A percentile compares a stretch with the other conserved stretches of the same genome.
phyloP scores from a whole-genome alignment of 2,329 filamentous ascomycete genomes.

The Ophiostoma australiae region DNA sequence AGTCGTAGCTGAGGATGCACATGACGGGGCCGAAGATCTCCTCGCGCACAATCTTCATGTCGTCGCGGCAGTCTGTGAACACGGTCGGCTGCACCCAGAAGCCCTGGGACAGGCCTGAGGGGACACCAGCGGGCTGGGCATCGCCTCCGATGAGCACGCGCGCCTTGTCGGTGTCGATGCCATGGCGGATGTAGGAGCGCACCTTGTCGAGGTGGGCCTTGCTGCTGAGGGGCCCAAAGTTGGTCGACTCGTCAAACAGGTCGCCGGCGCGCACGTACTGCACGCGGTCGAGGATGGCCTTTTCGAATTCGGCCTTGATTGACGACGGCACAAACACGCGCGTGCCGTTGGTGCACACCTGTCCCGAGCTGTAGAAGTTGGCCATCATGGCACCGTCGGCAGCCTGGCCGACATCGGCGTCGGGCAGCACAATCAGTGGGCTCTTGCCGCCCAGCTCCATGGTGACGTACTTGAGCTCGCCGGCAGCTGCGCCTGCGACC shows the following conservation, averaged over 20 bases:
- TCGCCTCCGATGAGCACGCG: slow-evolving; percentile 67
- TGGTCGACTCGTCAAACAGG: slow-evolving; percentile 65
- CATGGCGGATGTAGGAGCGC: slow-evolving; percentile 67
- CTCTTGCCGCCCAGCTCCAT: slow-evolving; percentile 68
- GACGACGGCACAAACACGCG: slow-evolving; percentile 71
- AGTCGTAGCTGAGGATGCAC: slow-evolving; percentile 69
- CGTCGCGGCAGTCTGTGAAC: slow-evolving; percentile 79
- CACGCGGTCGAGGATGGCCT: slow-evolving; percentile 62
- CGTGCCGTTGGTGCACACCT: slow-evolving; percentile 91
- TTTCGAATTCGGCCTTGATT: slow-evolving; percentile 49
- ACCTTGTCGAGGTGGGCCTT: slow-evolving; percentile 73
- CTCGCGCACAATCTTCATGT: slow-evolving; percentile 73
- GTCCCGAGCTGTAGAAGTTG: slow-evolving; percentile 86
- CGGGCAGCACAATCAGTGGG: slow-evolving; percentile 65
- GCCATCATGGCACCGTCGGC: slow-evolving; percentile 89
- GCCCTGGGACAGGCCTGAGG: slow-evolving; percentile 51
- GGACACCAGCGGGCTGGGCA: slow-evolving; percentile 44
- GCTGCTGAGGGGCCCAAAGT: slow-evolving; percentile 80
- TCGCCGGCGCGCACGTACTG: slow-evolving; percentile 64
- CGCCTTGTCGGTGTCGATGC: slow-evolving; percentile 67
- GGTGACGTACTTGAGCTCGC: slow-evolving; percentile 62
- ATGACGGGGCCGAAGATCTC: slow-evolving; percentile 90
- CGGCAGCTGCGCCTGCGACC: slow-evolving; percentile 56
- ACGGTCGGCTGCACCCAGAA: slow-evolving; percentile 82
- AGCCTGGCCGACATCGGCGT: slow-evolving; percentile 72